Evolutionary conservation across 345 rosid species (phyloP).

Genomic region (Populus pruinosa): DNA sequence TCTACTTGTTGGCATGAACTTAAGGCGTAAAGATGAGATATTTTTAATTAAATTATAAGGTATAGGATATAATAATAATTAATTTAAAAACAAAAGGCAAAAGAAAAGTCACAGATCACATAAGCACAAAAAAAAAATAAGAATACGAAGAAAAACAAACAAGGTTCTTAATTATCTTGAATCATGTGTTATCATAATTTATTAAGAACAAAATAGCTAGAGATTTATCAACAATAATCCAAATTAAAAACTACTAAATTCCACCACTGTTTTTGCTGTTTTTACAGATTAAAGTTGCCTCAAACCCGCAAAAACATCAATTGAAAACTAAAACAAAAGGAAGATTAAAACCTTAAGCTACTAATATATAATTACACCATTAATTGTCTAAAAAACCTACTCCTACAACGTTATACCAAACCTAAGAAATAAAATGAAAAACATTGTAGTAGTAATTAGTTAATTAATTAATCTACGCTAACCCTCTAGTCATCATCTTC

Average conservation of each 20-base stretch:
- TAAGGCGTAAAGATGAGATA: neutral
- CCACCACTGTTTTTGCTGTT: neutral
- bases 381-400: neutral
- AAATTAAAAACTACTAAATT: neutral
- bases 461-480: neutral
- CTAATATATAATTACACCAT: neutral
- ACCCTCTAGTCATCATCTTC: constrained; percentile 66
- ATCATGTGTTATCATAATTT: neutral
- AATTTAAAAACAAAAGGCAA: neutral
- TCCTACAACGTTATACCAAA: neutral
- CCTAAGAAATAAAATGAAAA: neutral
- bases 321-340: neutral
- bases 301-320: neutral
- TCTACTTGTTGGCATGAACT: no score
- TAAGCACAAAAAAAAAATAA: neutral
- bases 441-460: neutral
- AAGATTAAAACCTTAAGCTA: neutral
- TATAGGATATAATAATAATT: no score
- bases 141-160: neutral
- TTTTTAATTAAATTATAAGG: neutral
- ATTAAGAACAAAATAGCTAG: neutral
- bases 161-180: neutral
- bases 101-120: no score
- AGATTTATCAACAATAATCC: neutral
- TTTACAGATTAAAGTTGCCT: neutral